Conservation (phyloP, 2,329 filamentous ascomycete species). For the Elsinoe batatas region DNA sequence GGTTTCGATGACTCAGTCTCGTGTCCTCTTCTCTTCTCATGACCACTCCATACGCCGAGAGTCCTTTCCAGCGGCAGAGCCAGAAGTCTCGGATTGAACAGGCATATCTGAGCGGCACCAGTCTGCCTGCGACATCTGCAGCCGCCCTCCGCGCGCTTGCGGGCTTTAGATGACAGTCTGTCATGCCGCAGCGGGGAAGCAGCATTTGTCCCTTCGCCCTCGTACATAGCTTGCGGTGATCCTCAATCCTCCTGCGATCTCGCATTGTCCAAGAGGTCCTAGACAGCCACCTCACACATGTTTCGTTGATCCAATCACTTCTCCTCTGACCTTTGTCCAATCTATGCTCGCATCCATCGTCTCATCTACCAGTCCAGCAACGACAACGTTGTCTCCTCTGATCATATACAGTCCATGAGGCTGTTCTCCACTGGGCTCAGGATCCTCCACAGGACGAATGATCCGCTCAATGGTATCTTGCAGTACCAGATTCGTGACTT, state of each 20-base stretch:
- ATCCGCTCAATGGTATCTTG: slow-evolving; percentile 77
- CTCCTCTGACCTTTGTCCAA: slow-evolving; percentile 82
- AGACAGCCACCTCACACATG: slow-evolving; percentile 43
- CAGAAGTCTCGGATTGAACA: no score
- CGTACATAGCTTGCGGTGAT: no score
- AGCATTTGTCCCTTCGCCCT: background rate
- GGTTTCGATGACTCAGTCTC: slow-evolving; percentile 51
- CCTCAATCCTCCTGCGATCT: background rate
- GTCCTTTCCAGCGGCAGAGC: no score
- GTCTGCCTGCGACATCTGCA: no score
- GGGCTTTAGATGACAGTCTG: no score
- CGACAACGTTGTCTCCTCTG: slow-evolving; percentile 85
- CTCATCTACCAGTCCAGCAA: slow-evolving; percentile 84
- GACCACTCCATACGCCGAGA: background rate
- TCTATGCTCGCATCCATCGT: slow-evolving; percentile 81
- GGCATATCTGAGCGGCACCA: no score
- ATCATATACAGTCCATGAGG: slow-evolving; percentile 85
- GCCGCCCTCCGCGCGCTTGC: no score
- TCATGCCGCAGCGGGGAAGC: no score
- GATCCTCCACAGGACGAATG: slow-evolving; percentile 75
- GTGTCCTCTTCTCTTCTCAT: background rate
- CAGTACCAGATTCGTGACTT: slow-evolving; percentile 86
- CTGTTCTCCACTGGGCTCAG: slow-evolving; percentile 68
- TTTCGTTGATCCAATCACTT: slow-evolving; percentile 74
- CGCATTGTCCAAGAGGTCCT: background rate